Conservation (phyloP, 1,284 basidiomycete species). For the Tilletia horrida region DNA sequence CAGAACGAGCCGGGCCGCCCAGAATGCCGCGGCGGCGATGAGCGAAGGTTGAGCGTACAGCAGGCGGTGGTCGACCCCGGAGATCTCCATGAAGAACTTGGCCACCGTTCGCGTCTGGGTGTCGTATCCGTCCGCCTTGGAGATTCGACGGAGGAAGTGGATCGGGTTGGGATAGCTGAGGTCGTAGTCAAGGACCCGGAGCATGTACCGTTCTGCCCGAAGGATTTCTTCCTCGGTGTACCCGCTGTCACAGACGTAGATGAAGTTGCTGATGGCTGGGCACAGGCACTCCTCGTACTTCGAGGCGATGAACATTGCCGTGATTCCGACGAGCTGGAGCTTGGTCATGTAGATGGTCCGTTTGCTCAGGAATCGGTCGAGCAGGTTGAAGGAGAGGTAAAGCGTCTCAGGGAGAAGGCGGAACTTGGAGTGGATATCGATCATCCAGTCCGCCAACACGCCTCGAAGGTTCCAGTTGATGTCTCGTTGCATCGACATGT, state of each 20-base stretch:
- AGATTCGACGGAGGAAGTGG: conserved; percentile 74
- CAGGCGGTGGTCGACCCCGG: conserved; percentile 79
- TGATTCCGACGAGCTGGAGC: conserved; percentile 90
- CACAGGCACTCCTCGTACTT: conserved; percentile 96
- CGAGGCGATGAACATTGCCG: conserved; percentile 85
- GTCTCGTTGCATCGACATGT: conserved; percentile 50
- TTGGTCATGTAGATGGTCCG: conserved; percentile 87
- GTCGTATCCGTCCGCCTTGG: conserved; percentile 60
- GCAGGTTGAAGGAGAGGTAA: conserved; percentile 89
- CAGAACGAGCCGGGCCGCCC: conserved; percentile 82
- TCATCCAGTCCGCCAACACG: conserved; percentile 92
- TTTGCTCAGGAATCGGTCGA: conserved; percentile 90
- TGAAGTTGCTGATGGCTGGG: conserved; percentile 81
- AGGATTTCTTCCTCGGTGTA: conserved; percentile 53
- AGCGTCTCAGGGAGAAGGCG: conserved; percentile 90
- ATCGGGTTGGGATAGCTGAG: conserved; percentile 88
- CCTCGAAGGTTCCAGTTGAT: conserved; percentile 62
- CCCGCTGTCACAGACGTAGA: conserved; percentile 57
- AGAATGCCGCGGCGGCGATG: conserved; percentile 82
- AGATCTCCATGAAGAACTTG: conserved; percentile 77
- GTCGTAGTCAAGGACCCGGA: conserved; percentile 88
- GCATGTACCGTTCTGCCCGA: conserved; percentile 80
- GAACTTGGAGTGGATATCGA: conserved; percentile 92
- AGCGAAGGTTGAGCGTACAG: conserved; percentile 77
- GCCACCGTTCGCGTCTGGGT: conserved; percentile 83